Evolutionary conservation across 495 filamentous ascomycete genomes (phyloP).

Genomic region (Tuber umbilicatum): DNA sequence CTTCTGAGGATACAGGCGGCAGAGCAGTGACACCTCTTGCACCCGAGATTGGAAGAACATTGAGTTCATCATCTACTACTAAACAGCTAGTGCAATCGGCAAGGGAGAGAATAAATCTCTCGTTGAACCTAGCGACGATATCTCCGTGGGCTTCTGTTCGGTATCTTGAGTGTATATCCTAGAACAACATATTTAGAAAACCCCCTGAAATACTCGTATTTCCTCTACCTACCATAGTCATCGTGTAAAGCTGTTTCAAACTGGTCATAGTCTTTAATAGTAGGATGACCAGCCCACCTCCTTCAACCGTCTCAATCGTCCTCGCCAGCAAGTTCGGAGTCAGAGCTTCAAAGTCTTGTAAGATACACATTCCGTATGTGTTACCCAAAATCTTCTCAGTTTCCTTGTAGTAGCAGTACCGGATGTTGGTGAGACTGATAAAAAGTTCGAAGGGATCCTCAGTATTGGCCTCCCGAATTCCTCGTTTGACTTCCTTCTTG

Average conservation of each 20-base stretch:
- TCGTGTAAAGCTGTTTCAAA: constrained; percentile 91
- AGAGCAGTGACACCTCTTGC: constrained; percentile 84
- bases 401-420: constrained; percentile 99
- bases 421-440: constrained; percentile 90
- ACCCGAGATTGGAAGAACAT: constrained; percentile 94
- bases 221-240: constrained; percentile 61
- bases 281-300: constrained; percentile 83
- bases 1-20: constrained; percentile 62
- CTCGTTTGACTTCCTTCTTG: constrained; percentile 94
- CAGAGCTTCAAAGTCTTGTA: constrained; percentile 97
- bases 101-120: constrained; percentile 90
- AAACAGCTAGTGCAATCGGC: constrained; percentile 91
- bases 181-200: not conserved
- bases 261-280: constrained; percentile 95
- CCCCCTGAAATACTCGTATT: too few species aligned
- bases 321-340: constrained; percentile 92
- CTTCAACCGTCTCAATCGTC: constrained; percentile 96
- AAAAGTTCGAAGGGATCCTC: constrained; percentile 98
- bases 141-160: constrained; percentile 94
- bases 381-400: constrained; percentile 99
- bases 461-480: constrained; percentile 86
- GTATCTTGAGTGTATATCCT: constrained; percentile 89
- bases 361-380: constrained; percentile 96
- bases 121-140: constrained; percentile 93
- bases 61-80: constrained; percentile 95